Percentiles rank a stretch among this genome's conserved stretches.
Evolutionary conservation across 1,284 basidiomycete genomes (phyloP).

Genomic region (Malassezia pachydermatis): DNA sequence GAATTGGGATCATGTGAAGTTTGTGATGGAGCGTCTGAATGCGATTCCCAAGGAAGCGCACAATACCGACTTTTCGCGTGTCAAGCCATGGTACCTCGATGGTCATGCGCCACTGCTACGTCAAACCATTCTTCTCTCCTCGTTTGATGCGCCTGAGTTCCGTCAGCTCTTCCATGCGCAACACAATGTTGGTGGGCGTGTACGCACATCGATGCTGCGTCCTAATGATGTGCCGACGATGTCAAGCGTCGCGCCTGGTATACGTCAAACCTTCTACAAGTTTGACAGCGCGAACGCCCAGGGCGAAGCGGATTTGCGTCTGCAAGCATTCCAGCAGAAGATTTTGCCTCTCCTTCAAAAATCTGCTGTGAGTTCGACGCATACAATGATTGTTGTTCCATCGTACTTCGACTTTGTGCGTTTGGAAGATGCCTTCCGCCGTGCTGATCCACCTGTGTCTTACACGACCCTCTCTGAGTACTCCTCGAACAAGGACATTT

Average conservation of each 20-base stretch:
- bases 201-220: constrained; percentile 40
- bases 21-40: constrained; percentile 73
- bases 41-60: constrained; percentile 80
- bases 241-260: constrained; percentile 22
- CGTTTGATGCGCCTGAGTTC: constrained; percentile 80
- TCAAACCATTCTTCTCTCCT: constrained; percentile 77
- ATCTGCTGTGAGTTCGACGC: constrained; percentile 78
- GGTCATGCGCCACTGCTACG: constrained; percentile 67
- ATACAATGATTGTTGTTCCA: constrained; percentile 79
- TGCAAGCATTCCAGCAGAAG: constrained; percentile 75
- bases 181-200: constrained; percentile 74
- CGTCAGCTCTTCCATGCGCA: constrained; percentile 68
- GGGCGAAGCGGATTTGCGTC: constrained; percentile 75
- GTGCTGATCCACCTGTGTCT: constrained; percentile 55
- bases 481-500: constrained; percentile 82
- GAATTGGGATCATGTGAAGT: constrained; percentile 98
- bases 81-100: constrained; percentile 96
- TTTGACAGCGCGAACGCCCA: constrained; percentile 65
- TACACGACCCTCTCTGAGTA: constrained; percentile 81
- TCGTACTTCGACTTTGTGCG: constrained; percentile 95
- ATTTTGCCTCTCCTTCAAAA: constrained; percentile 69
- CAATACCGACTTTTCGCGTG: constrained; percentile 87
- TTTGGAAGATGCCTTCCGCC: constrained; percentile 70
- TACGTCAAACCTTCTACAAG: constrained; percentile 58
- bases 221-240: constrained; percentile 19